Base-by-base conservation (phyloP, 257 asterid species). In the Fraxinus cuspidata region DNA sequence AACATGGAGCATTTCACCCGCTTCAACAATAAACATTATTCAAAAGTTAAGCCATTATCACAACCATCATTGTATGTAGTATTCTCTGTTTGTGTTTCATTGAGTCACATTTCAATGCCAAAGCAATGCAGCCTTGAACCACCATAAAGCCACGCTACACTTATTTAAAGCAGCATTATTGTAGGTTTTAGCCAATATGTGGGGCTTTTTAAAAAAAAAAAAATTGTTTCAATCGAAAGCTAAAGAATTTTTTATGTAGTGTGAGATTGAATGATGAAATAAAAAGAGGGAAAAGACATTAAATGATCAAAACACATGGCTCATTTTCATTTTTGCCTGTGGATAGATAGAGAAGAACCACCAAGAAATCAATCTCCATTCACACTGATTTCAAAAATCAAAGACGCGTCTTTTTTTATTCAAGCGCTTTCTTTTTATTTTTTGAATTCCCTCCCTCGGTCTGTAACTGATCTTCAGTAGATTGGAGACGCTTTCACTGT, bases 1-100 rank as follows among this genome's bases (percentile, higher is more conserved):
- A 85, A 95, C 98, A 78, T 95, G 99, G 75, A 95, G 97, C 99
- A 95, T 95, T 92, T 93, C 99, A 85, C 99, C 99, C 80, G 98
- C 99, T 95, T 64, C 86, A 91, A 40, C 40, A 74, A 72, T 11
- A 42, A 15, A 80, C 47, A 80, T 67, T 44, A 38, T 68, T 64
- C 79, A 74, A 64, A 81, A 28, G 68, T 44, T 51, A 79, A 58
- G 69, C 69, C 19, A 47, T 47, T 47, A 4, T 4, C n/a, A 47
- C 56, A 47, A 47, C 56, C 56, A 47, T 47, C n/a, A 47, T 4
- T 4, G 2, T 53, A 53, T 5, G 12, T 53, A 53, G 3, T 53
- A 53, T n/a, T 53, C 64, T 19, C 9, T 5, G 27, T 53, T 53
- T 53, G 64, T 53, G 8, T 53, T 18, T 53, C 60, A 5, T 53